Evolutionary conservation across 2,329 filamentous ascomycete species (phyloP), one percentile per base, ranked within the genome.

Genomic region (Plenodomus tracheiphilus): DNA sequence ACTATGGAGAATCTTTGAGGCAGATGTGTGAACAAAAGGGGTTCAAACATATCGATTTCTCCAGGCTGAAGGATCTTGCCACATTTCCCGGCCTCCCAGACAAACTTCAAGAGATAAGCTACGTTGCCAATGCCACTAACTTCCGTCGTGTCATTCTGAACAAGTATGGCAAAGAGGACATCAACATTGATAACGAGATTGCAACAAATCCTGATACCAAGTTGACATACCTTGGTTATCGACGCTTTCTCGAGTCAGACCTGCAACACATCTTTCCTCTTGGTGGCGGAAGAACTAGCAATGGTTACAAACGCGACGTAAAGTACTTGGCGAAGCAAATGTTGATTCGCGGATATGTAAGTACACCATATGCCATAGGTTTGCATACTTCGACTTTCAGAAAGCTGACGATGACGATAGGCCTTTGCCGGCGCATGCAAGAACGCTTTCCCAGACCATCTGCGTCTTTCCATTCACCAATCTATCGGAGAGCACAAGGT

Each of bases 1-100:
- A 65, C 58, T 77, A 41, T 64, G 68, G 51, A 7, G 41, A 54
- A 28, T 30, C 20, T 17, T 35, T 58, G 4, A 53, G 58, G n/a
- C 36, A 28, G 15, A 39, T 60, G n/a, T 48, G 54, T 22, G 43
- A 43, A 20, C 39, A 42, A 1, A 46, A 53, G 28, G 39, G 43
- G 8, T 61, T 51, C 37, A 35, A 41, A 61, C 39, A 59, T 39
- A 49, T 61, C n/a, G 45, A 56, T n/a, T 58, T 61, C 37, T 43
- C 53, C 2, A 42, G 49, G 30, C 43, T 59, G 15, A 56, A 54
- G 10, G 54, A 58, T 13, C 43, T 61, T 2, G 39, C 56, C 25
- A 47, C 46, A n/a, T 38, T 54, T 21, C 40, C 47, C 25, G 18
- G 22, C 6, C 18, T 57, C 7, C 41, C 39, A 11, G 49, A 60